Base-by-base conservation (phyloP, 2,329 filamentous ascomycete species). In the Penicillium aurantiogriseum region DNA sequence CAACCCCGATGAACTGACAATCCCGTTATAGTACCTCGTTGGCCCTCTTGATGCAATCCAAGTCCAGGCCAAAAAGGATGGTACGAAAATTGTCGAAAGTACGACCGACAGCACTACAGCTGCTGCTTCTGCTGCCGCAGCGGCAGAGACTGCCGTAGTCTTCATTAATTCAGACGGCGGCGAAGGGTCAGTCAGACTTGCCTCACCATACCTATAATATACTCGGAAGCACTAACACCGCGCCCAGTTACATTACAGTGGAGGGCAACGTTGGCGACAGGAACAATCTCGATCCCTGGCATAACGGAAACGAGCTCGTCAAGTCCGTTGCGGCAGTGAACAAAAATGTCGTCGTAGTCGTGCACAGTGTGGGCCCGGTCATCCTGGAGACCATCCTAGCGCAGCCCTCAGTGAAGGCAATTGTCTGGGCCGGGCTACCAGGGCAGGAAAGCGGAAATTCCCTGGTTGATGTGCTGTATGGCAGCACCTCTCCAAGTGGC, bases 341-440 rank as follows among this genome's bases (percentile, higher is more conserved):
- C 73, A 79, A 78, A 58, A 87, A 85, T 58, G 88, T 86, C 2
- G 78, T 89, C 31, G 86, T 88, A 0, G 77, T 88, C 1, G 76
- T 88, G 2, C 86, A 89, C 70, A 88, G 87, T 29, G 83, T 85
- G 4, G 87, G 86, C 0, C 77, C 82, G 5, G 78, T 86, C 3
- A 74, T 86, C 0, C 81, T 88, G 0, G 85, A 88, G 58, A 77
- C 78, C 1, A 89, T 84, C 72, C 77, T 85, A 55, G 82, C 87
- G 43, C 81, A 88, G 55, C 76, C 81, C 17, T 88, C 88, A 57
- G 81, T 89, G 29, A 88, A 85, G 2, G 85, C 81, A 1, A 76
- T 89, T 33, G 76, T 89, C 1, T 85, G 85, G 67, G 85, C 84
- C 2, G 85, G 88, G 62, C 73, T 88, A 0, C 86, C 86, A 0